Evolutionary conservation across 169 alveolate species (phyloP).

Genomic region (Eimeria necatrix): DNA sequence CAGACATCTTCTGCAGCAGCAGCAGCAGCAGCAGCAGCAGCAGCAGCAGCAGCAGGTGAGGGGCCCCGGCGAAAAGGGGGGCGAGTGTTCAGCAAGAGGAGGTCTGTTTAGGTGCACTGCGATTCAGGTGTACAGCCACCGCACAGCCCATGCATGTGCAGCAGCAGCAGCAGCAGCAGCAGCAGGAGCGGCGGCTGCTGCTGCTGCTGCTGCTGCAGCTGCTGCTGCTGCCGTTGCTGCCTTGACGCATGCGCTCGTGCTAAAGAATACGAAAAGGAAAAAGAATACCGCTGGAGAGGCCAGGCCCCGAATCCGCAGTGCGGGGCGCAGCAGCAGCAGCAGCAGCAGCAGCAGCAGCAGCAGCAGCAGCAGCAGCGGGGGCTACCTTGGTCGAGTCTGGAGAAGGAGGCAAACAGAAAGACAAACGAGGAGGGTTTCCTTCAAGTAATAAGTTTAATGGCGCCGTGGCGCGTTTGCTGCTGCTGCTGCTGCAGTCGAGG

Average conservation of each 20-base stretch:
- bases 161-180: neutral
- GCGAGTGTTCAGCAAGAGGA: neutral
- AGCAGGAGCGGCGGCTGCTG: neutral
- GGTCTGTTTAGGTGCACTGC: neutral
- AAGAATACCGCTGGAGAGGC: too few relatives aligned
- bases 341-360: neutral
- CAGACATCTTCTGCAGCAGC: slow-evolving; percentile 66
- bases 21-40: slow-evolving; percentile 33
- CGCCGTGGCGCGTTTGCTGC: neutral
- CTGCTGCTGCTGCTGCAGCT: slow-evolving; percentile 40
- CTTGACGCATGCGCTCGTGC: too few relatives aligned
- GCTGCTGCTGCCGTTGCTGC: slow-evolving; percentile 8
- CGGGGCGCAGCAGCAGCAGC: slow-evolving; percentile 14
- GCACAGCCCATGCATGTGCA: neutral
- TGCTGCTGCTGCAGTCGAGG: neutral
- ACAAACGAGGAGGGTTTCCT: neutral
- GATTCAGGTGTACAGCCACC: neutral
- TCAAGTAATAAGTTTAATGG: neutral
- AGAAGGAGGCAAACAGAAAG: neutral
- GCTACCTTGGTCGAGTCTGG: neutral
- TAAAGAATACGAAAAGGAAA: neutral
- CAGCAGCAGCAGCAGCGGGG: neutral
- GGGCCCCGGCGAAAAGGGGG: neutral
- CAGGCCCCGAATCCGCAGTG: neutral
- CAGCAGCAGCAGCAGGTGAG: slow-evolving; percentile 1